phyloP scores from a whole-genome alignment of 129 eudicot species.

The Centella asiatica region DNA sequence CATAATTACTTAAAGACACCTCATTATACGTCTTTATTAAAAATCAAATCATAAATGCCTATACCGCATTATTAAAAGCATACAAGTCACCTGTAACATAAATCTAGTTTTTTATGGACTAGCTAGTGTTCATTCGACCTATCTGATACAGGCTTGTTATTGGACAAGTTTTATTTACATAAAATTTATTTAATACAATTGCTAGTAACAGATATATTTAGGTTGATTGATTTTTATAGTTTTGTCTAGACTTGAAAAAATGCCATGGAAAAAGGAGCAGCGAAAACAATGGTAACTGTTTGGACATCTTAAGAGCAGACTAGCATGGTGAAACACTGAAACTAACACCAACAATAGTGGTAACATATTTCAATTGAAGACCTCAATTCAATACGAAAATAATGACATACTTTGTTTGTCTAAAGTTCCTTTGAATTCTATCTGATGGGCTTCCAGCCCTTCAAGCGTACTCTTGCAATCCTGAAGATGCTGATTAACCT shows the following conservation, averaged over 20 bases:
- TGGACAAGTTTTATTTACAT: too few species aligned
- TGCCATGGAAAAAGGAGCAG: neutral
- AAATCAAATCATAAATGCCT: neutral
- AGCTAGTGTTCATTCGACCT: neutral
- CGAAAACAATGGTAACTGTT: neutral
- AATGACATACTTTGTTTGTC: conserved; percentile 62
- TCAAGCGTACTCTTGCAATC: conserved; percentile 49
- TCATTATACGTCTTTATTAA: neutral
- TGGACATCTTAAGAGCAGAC: neutral
- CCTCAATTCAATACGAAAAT: neutral
- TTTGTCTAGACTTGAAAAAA: neutral
- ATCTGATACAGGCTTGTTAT: too few species aligned
- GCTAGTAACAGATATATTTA: neutral
- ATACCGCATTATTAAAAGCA: neutral
- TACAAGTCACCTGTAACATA: neutral
- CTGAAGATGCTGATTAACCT: conserved; percentile 56
- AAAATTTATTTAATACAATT: too few species aligned
- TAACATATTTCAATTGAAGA: neutral
- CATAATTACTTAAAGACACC: too few species aligned
- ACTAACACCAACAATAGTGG: neutral
- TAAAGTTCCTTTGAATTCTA: conserved; percentile 47
- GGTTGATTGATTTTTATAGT: too few species aligned
- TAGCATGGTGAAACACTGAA: neutral
- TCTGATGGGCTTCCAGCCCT: conserved; percentile 61
- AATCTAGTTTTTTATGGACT: neutral